Base-by-base conservation (phyloP, 495 filamentous ascomycete species). In the Physcia stellaris region DNA sequence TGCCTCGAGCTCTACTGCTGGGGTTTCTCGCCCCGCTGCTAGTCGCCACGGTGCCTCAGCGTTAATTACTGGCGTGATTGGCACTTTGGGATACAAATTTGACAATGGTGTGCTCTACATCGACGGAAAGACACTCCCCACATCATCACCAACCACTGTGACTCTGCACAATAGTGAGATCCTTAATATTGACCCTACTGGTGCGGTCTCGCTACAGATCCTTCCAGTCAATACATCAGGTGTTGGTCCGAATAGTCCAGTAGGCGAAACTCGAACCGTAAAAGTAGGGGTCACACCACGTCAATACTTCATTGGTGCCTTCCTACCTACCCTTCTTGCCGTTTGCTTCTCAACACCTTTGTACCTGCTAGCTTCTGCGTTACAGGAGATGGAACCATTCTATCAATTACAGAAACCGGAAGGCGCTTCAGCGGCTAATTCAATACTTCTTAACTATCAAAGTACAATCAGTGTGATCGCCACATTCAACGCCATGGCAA, bases 311-410 rank as follows among this genome's bases (percentile, higher is more conserved):
- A 22, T 46, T 16, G 43, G 43, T 17, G 30, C 21, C 24, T 41
- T 35, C 32, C 15, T 46, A 17, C 37, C 43, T 13, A 46, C 36
- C 5, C 19, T 46, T 6, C 23, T 36, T 3, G 43, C 43, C 16
- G 38, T 41, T 18, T 13, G 40, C 4, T 41, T 46, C 22, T 41
- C 3, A 10, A 39, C 29, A 5, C 38, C 38, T 11, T 35, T 21
- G 30, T 20, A 41, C 4, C 22, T 40, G 19, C 31, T 46, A 21
- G 26, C 26, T 12, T 46, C 43, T 18, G 38, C 43, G n/a, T 28
- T 41, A 24, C 37, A 46, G 20, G 38, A 41, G 43, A 27, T 46
- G 10, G 43, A 46, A 32, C 43, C 43, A 2, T 46, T 41, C 43
- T 46, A 41, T 33, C 38, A 46, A 19, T 29, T 46, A 5, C 30